These are phyloP conservation scores for Cytidiella melzeri DNA, from an alignment of 768 basidiomycete genomes.

Conservation along the genomic window DNA sequence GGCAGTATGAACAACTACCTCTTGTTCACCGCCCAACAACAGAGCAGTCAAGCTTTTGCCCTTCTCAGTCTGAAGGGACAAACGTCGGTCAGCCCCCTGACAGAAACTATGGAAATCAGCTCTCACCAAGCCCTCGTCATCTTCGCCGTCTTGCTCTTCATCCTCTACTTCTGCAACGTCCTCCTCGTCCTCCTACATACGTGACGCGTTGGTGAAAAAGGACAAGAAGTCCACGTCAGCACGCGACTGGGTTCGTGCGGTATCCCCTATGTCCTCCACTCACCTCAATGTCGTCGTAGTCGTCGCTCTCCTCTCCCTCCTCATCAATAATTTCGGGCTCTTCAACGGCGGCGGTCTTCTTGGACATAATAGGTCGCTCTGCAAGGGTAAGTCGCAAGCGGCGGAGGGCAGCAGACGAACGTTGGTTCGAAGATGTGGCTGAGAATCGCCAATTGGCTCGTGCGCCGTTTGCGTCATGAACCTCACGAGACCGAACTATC, in stretches of 20 bases:
- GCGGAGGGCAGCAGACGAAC: constrained; percentile 10
- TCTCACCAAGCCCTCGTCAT: constrained; percentile 14
- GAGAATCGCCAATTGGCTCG: constrained; percentile 4
- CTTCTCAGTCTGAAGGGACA: constrained; percentile 11
- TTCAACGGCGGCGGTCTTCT: constrained; percentile 9
- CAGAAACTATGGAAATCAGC: neutral
- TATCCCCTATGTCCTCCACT: too few species aligned
- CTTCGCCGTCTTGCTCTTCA: constrained; percentile 20
- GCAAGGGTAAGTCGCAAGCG: neutral
- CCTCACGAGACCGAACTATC: too few species aligned
- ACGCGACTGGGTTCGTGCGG: too few species aligned
- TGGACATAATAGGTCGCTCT: constrained; percentile 6
- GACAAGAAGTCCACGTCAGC: neutral
- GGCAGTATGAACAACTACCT: neutral
- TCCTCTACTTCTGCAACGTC: constrained; percentile 19
- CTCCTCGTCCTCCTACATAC: constrained; percentile 19
- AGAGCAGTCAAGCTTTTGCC: constrained; percentile 22
- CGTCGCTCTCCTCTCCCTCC: constrained; percentile 26
- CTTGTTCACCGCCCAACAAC: constrained; percentile 17
- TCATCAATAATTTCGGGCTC: constrained; percentile 11
- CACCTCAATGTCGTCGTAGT: constrained; percentile 23
- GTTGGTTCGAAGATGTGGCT: constrained; percentile 7
- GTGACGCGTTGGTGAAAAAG: neutral
- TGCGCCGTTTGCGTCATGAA: constrained; percentile 8
- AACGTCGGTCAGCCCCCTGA: neutral